Conservation (phyloP, 1,284 basidiomycete genomes). For the Pseudozyma tsukubaensis region DNA sequence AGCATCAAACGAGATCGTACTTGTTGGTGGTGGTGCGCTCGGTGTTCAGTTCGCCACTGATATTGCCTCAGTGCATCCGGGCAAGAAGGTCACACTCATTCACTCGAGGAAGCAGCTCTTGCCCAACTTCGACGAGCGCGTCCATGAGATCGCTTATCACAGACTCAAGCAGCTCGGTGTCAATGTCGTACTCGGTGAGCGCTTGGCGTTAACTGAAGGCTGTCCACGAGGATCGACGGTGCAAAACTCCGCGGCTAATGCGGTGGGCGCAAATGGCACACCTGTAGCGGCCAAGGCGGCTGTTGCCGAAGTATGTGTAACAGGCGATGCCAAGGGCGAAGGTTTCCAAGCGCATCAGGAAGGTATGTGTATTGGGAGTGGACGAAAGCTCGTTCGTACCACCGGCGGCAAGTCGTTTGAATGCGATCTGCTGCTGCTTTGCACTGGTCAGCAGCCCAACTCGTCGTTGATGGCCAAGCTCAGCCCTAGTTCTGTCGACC, state of each 20-base stretch:
- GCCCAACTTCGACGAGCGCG: conserved; percentile 64
- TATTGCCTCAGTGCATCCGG: conserved; percentile 57
- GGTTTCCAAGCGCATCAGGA: conserved; percentile 46
- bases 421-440: conserved; percentile 65
- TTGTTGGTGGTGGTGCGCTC: conserved; percentile 67
- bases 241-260: conserved; percentile 25
- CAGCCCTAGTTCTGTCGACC: conserved; percentile 61
- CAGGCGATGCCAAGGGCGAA: conserved; percentile 55
- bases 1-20: conserved; percentile 57
- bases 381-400: conserved; percentile 62
- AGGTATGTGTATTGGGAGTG: conserved; percentile 53
- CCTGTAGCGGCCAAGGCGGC: conserved; percentile 10
- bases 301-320: conserved; percentile 31
- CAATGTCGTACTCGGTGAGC: conserved; percentile 64
- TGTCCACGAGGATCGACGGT: conserved; percentile 63
- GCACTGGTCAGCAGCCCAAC: conserved; percentile 67
- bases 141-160: conserved; percentile 61
- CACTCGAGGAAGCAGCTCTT: conserved; percentile 65
- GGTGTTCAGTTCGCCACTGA: conserved; percentile 66
- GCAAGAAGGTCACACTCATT: conserved; percentile 64
- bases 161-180: conserved; percentile 62
- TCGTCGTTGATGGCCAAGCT: conserved; percentile 63
- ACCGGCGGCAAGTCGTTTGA: conserved; percentile 62
- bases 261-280: conserved; percentile 9
- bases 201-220: conserved; percentile 62